These are phyloP conservation scores for Venturia carpophila DNA, from an alignment of 2,329 filamentous ascomycete species.

Conservation along the genomic window DNA sequence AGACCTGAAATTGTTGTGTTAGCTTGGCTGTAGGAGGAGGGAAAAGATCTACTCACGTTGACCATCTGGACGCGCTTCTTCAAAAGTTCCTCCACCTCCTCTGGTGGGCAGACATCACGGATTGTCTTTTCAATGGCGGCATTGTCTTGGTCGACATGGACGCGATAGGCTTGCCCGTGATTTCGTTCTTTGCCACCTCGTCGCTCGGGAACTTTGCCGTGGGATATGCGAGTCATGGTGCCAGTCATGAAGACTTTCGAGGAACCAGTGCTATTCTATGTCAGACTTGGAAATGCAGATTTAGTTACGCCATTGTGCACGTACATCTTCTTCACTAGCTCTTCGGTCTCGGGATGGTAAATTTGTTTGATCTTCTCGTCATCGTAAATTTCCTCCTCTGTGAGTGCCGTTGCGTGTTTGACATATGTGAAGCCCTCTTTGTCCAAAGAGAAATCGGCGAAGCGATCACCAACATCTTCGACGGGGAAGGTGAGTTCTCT, in stretches of 20 bases:
- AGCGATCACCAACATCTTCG: constrained; percentile 10
- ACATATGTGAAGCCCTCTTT: constrained; percentile 16
- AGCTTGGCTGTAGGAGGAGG: neutral
- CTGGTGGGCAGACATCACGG: constrained; percentile 19
- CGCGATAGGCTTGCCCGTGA: neutral
- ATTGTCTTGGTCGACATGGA: neutral
- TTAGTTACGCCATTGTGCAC: constrained; percentile 13
- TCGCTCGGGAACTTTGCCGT: neutral
- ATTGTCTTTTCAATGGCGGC: constrained; percentile 22
- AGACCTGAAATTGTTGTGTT: constrained; percentile 16
- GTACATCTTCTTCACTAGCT: constrained; percentile 32
- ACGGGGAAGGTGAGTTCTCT: neutral
- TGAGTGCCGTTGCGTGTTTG: neutral
- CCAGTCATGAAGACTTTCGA: neutral
- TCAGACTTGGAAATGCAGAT: neutral
- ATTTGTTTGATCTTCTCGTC: constrained; percentile 7
- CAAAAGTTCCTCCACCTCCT: constrained; percentile 27
- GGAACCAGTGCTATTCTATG: neutral
- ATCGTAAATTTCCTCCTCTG: constrained; percentile 9
- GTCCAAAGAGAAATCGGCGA: constrained; percentile 10
- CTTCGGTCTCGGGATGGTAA: constrained; percentile 21
- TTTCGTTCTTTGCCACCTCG: neutral
- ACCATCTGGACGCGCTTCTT: constrained; percentile 29
- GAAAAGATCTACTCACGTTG: constrained; percentile 23
- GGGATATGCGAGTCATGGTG: neutral